These are phyloP conservation scores for Medicago lupulina DNA, from an alignment of 306 rosid species.

Conservation along the genomic window DNA sequence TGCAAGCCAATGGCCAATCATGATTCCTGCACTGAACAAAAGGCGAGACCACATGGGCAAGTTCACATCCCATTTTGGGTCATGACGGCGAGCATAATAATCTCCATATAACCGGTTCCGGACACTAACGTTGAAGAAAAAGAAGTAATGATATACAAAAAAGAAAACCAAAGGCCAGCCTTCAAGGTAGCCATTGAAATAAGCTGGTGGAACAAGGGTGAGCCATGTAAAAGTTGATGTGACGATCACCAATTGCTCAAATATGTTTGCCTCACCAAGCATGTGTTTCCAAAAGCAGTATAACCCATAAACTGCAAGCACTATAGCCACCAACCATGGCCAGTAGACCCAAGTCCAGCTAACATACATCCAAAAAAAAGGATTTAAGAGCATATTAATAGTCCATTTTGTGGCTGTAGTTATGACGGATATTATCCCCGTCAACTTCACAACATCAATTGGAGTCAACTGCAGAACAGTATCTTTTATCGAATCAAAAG, in stretches of 20 bases:
- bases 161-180: slow-evolving; percentile 97
- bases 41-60: slow-evolving; percentile 64
- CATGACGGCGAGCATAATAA: slow-evolving; percentile 75
- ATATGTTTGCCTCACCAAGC: slow-evolving; percentile 66
- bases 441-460: slow-evolving; percentile 72
- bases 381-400: slow-evolving; percentile 61
- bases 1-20: slow-evolving; percentile 87
- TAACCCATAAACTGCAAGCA: slow-evolving; percentile 67
- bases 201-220: slow-evolving; percentile 87
- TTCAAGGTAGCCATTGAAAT: slow-evolving; percentile 90
- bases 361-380: slow-evolving; percentile 96
- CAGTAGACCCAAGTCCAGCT: slow-evolving; percentile 98
- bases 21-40: slow-evolving; percentile 70
- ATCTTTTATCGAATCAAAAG: slow-evolving; percentile 63
- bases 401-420: slow-evolving; percentile 78
- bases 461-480: slow-evolving; percentile 70
- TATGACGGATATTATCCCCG: slow-evolving; percentile 60
- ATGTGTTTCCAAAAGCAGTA: slow-evolving; percentile 69
- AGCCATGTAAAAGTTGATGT: slow-evolving; percentile 91
- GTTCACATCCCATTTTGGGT: slow-evolving; percentile 84
- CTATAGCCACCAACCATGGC: slow-evolving; percentile 78
- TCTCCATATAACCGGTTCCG: slow-evolving; percentile 87
- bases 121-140: slow-evolving; percentile 88
- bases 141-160: slow-evolving; percentile 86
- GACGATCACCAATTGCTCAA: slow-evolving; percentile 83